phyloP scores from a whole-genome alignment of 2,329 filamentous ascomycete species.

The Dactylellina parvicollis region DNA sequence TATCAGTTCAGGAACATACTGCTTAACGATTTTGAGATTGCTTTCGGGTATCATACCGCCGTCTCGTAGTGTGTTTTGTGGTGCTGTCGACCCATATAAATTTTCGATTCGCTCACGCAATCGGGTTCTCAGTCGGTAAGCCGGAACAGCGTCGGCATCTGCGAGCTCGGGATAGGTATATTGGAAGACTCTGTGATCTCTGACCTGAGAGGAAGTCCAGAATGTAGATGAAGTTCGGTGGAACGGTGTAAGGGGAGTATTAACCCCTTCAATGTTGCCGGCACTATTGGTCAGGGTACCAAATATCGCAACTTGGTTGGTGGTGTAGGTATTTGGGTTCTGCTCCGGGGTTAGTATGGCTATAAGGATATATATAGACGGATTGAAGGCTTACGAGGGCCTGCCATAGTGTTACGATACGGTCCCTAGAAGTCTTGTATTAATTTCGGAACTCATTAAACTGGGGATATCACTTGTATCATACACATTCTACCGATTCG shows the following conservation, averaged over 20 bases:
- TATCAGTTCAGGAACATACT: background rate
- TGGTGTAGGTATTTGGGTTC: conserved; percentile 34
- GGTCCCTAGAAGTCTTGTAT: conserved; percentile 11
- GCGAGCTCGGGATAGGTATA: conserved; percentile 46
- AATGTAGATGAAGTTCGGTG: conserved; percentile 6
- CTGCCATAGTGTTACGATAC: conserved; percentile 45
- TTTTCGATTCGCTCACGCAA: conserved; percentile 24
- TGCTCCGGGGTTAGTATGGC: background rate
- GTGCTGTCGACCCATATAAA: conserved; percentile 39
- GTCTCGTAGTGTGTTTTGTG: conserved; percentile 32
- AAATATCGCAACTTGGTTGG: conserved; percentile 16
- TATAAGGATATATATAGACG: background rate
- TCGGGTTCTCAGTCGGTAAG: conserved; percentile 11
- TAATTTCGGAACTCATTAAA: background rate
- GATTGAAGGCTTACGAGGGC: conserved; percentile 27
- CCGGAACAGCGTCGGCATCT: conserved; percentile 3
- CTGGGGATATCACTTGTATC: background rate
- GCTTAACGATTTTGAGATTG: no score
- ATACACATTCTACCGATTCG: conserved; percentile 38
- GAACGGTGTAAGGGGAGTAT: conserved; percentile 25
- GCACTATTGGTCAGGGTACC: conserved; percentile 18
- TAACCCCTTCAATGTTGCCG: conserved; percentile 10
- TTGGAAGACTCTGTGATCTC: conserved; percentile 8
- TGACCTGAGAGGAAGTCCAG: conserved; percentile 31
- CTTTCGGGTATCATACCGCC: no score